These are phyloP conservation scores for Collariella sp. DNA, from an alignment of 495 filamentous ascomycete species.

Conservation along the genomic window DNA sequence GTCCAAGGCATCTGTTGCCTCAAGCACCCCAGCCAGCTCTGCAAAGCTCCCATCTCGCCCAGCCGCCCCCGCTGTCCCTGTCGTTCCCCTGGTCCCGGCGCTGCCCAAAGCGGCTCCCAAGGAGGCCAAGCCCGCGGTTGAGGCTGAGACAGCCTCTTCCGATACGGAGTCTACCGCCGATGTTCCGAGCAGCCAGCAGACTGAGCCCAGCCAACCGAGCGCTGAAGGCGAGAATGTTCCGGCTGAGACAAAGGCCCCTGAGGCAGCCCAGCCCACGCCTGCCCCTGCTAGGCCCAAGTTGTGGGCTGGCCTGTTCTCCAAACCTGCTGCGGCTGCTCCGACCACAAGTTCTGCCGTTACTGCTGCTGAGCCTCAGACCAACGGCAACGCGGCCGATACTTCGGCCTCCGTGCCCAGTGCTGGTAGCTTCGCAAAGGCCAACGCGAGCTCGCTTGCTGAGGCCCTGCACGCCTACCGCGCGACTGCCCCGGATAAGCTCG, in stretches of 20 bases:
- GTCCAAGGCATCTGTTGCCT: conserved; percentile 26
- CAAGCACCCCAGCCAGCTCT: conserved; percentile 25
- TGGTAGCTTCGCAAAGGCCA: conserved; percentile 42
- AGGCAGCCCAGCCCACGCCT: conserved; percentile 30
- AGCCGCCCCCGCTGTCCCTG: conserved; percentile 54
- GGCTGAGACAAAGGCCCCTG: conserved; percentile 12
- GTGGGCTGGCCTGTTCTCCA: conserved; percentile 68
- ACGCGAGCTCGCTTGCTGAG: conserved; percentile 59
- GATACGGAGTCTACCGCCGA: conserved; percentile 7
- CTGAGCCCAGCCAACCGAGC: conserved; percentile 20
- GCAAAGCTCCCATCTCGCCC: conserved; percentile 42
- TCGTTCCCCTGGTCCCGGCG: conserved; percentile 59
- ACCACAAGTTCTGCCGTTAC: conserved; percentile 20
- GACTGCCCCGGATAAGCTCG: conserved; percentile 52
- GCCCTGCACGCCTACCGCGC: conserved; percentile 60
- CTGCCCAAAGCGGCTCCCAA: conserved; percentile 47
- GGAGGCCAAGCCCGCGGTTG: conserved; percentile 34
- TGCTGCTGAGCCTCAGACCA: conserved; percentile 20
- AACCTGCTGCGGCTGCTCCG: conserved; percentile 32
- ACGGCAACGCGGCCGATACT: conserved; percentile 16
- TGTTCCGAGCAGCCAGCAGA: conserved; percentile 6
- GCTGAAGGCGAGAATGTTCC: conserved; percentile 16
- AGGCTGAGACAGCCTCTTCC: conserved; percentile 14
- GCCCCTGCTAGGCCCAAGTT: conserved; percentile 52
- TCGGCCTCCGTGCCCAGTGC: conserved; percentile 10